Evolutionary conservation across 108 stramenopile genomes (phyloP).

Genomic region (Poteriospumella lacustris): DNA sequence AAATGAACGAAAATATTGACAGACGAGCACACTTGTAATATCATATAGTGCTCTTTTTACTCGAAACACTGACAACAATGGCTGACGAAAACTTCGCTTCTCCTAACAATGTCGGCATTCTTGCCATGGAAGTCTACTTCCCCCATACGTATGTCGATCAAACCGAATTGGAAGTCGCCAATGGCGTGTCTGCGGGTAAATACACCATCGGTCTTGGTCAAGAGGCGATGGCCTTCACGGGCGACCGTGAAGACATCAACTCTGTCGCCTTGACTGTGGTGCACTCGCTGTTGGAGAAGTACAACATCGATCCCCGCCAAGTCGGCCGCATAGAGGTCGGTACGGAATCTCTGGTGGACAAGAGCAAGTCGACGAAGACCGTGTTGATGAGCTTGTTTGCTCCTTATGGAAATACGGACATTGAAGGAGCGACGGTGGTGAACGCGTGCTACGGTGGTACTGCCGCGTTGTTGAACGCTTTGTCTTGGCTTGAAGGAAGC

Average conservation of each 20-base stretch:
- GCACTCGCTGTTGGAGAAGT: conserved; percentile 82
- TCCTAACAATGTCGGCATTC: conserved; percentile 81
- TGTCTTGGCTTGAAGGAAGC: conserved; percentile 77
- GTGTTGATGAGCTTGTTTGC: conserved; percentile 84
- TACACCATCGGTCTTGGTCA: conserved; percentile 94
- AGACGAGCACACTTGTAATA: too few species aligned
- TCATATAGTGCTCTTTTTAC: too few species aligned
- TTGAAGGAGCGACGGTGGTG: conserved; percentile 87
- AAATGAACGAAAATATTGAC: too few species aligned
- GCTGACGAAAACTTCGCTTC: too few species aligned
- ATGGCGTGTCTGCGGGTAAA: conserved; percentile 75
- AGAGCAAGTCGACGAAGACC: conserved; percentile 91
- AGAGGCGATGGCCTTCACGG: conserved; percentile 75
- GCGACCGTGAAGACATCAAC: conserved; percentile 83
- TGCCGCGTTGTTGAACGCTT: conserved; percentile 85
- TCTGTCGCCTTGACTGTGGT: conserved; percentile 84
- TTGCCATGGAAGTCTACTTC: conserved; percentile 89
- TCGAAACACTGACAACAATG: too few species aligned
- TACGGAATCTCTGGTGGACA: conserved; percentile 93
- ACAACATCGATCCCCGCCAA: conserved; percentile 68
- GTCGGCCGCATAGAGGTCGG: conserved; percentile 83
- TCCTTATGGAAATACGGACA: conserved; percentile 67
- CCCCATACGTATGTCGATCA: conserved; percentile 85
- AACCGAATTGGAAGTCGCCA: conserved; percentile 75
- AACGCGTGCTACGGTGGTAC: conserved; percentile 99